Conservation (phyloP, 202 grass and related monocot species). For the Setaria viridis region DNA sequence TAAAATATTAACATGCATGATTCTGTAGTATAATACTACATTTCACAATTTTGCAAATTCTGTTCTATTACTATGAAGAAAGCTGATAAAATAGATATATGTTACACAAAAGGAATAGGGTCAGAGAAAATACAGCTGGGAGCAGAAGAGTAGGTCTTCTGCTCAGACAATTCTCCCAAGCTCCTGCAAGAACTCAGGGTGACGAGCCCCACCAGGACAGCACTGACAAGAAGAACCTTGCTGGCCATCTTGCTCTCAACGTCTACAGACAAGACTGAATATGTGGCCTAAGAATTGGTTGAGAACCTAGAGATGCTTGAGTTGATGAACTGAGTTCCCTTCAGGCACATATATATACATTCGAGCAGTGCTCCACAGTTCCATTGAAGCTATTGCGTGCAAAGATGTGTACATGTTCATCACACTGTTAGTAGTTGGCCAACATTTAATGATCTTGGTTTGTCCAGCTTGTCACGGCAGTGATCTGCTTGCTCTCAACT, state of each 20-base stretch:
- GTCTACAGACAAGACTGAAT: slow-evolving; percentile 42
- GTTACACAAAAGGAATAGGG: slow-evolving; percentile 27
- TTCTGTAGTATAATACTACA: neutral
- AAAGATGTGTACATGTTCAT: slow-evolving; percentile 34
- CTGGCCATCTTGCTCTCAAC: slow-evolving; percentile 50
- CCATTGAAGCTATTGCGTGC: slow-evolving; percentile 9
- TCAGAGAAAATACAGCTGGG: slow-evolving; percentile 52
- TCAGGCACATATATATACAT: slow-evolving; percentile 36
- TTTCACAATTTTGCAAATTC: neutral
- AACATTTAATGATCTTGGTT: slow-evolving; percentile 47
- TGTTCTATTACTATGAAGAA: neutral
- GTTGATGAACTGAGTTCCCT: slow-evolving; percentile 46
- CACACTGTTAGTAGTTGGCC: slow-evolving; percentile 50
- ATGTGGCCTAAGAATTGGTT: slow-evolving; percentile 36
- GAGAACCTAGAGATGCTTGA: slow-evolving; percentile 36
- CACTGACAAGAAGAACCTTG: slow-evolving; percentile 62
- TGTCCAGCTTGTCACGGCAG: slow-evolving; percentile 37
- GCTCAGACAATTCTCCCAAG: slow-evolving; percentile 58
- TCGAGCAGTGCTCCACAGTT: neutral
- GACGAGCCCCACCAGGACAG: slow-evolving; percentile 57
- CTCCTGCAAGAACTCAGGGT: slow-evolving; percentile 66
- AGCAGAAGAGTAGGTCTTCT: slow-evolving; percentile 54
- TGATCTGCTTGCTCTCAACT: slow-evolving; percentile 20
- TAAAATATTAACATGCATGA: neutral
- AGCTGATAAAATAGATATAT: slow-evolving; percentile 12